phyloP scores from a whole-genome alignment of 2,329 filamentous ascomycete genomes.

The Harringtonia aguacate region DNA sequence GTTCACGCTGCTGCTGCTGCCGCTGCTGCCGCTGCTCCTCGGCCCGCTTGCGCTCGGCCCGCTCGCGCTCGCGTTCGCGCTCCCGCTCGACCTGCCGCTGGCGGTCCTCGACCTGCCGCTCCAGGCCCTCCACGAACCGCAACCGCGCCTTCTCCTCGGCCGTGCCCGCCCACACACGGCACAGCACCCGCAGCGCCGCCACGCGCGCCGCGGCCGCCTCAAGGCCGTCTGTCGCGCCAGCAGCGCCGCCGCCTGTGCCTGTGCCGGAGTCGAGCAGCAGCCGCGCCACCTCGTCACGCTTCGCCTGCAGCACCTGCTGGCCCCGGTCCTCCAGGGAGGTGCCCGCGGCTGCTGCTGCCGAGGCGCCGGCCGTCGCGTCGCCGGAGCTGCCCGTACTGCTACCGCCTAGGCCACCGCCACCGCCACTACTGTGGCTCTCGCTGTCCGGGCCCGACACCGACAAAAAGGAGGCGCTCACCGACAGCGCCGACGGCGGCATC shows the following conservation, averaged over 20 bases:
- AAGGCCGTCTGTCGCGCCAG: constrained; percentile 34
- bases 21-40: constrained; percentile 18
- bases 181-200: constrained; percentile 65
- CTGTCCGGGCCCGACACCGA: constrained; percentile 81
- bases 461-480: constrained; percentile 74
- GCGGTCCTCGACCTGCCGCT: constrained; percentile 72
- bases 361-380: background rate
- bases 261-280: constrained; percentile 46
- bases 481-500: constrained; percentile 78
- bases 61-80: constrained; percentile 13
- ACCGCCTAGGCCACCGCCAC: constrained; percentile 42
- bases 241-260: background rate
- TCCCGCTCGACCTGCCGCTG: constrained; percentile 43
- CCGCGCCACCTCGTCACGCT: constrained; percentile 61
- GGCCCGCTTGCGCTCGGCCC: constrained; percentile 22
- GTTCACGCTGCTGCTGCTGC: constrained; percentile 19
- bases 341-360: background rate
- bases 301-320: constrained; percentile 61
- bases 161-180: constrained; percentile 87
- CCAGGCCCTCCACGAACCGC: constrained; percentile 72
- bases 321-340: constrained; percentile 66
- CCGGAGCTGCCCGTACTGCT: background rate
- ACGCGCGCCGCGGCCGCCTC: constrained; percentile 65
- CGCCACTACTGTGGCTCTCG: constrained; percentile 31
- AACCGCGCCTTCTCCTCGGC: constrained; percentile 79